phyloP scores from a whole-genome alignment of 2,329 filamentous ascomycete species.

The Claviceps paspali region DNA sequence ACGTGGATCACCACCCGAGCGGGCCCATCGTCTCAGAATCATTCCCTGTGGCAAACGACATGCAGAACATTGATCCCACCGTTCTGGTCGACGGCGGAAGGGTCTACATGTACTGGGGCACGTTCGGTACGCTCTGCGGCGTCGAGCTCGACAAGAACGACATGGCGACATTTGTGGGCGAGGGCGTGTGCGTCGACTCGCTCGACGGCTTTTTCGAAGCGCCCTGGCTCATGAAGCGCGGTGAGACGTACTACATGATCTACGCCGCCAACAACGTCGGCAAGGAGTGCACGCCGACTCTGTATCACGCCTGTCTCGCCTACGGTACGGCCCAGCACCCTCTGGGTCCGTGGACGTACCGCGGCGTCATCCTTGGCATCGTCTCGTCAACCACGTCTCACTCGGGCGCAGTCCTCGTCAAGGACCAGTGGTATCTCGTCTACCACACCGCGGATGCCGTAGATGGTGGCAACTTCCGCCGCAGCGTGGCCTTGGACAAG shows the following conservation, averaged over 20 bases:
- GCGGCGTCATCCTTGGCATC: background rate
- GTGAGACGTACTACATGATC: constrained; percentile 1
- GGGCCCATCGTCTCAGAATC: background rate
- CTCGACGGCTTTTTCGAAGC: constrained; percentile 1
- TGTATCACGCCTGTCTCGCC: background rate
- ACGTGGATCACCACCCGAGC: background rate
- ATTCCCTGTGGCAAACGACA: background rate
- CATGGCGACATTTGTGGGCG: background rate
- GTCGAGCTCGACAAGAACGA: background rate
- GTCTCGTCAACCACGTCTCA: constrained; percentile 2
- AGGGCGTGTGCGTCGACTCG: background rate
- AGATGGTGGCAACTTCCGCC: background rate
- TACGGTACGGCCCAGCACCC: background rate
- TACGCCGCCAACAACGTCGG: background rate
- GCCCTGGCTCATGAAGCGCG: background rate
- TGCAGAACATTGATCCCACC: constrained; percentile 1
- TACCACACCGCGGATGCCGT: background rate
- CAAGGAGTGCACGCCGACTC: background rate
- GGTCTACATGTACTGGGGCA: constrained; percentile 1
- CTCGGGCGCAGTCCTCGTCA: background rate
- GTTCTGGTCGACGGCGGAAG: background rate
- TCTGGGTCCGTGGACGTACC: constrained; percentile 1
- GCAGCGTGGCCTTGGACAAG: constrained; percentile 1
- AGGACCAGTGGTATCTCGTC: constrained; percentile 1
- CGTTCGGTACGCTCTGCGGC: background rate